Conservation (phyloP, 768 basidiomycete species). For the Boletellus ananiceps region DNA sequence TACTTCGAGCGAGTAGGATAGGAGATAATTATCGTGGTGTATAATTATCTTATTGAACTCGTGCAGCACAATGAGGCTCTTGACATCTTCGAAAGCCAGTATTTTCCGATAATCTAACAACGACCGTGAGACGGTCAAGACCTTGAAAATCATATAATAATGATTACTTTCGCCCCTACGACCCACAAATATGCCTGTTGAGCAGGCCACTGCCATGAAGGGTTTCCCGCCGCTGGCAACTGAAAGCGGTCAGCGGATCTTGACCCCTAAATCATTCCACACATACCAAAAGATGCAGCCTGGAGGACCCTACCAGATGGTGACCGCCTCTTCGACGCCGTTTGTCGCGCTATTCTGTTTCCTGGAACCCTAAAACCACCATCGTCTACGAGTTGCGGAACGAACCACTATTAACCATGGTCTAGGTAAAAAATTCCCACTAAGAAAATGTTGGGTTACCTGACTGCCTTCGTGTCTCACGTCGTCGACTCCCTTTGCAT, state of each 20-base stretch:
- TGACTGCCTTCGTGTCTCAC: constrained; percentile 67
- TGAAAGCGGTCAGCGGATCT: constrained; percentile 22
- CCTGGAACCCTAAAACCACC: constrained; percentile 53
- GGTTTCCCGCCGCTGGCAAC: constrained; percentile 44
- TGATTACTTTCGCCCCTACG: constrained; percentile 50
- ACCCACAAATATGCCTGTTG: constrained; percentile 67
- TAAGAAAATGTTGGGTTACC: constrained; percentile 37
- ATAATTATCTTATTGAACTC: constrained; percentile 66
- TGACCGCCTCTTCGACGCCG: constrained; percentile 24
- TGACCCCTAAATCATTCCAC: not conserved
- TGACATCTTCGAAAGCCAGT: constrained; percentile 46
- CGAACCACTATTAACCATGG: constrained; percentile 53
- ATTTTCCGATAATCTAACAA: constrained; percentile 54
- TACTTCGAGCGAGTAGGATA: constrained; percentile 69
- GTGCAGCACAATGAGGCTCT: constrained; percentile 54
- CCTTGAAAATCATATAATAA: not conserved
- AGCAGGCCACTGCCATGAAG: constrained; percentile 62
- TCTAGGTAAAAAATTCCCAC: constrained; percentile 6
- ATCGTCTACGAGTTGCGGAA: constrained; percentile 53
- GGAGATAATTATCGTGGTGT: constrained; percentile 51
- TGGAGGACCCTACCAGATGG: constrained; percentile 56
- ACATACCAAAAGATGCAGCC: constrained; percentile 63
- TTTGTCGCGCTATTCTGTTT: constrained; percentile 27
- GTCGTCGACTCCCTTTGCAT: constrained; percentile 60
- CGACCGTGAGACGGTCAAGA: not conserved